Conservation (phyloP, 208 protist species). For the Ichthyophonus hoferi region DNA sequence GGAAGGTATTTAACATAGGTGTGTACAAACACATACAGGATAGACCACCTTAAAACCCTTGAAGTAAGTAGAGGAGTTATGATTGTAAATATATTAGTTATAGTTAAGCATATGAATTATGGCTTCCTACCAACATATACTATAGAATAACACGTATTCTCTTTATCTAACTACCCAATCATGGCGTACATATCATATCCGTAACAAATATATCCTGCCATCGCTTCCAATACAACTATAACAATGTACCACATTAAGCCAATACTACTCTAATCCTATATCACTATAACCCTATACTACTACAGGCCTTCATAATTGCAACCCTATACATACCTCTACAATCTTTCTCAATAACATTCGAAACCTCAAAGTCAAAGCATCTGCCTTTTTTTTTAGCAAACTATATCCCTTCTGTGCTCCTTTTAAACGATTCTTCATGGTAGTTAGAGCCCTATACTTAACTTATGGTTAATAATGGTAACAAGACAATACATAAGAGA, state of each 20-base stretch:
- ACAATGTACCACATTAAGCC: not conserved
- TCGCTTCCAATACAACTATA: not conserved
- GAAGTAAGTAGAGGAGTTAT: too few relatives aligned
- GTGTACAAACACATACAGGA: too few relatives aligned
- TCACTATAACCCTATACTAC: not conserved
- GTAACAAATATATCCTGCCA: not conserved
- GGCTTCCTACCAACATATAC: not conserved
- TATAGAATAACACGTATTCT: too few relatives aligned
- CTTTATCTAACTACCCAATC: not conserved
- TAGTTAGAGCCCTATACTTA: conserved; percentile 55
- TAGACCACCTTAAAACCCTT: too few relatives aligned
- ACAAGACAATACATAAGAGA: too few relatives aligned
- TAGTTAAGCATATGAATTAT: too few relatives aligned
- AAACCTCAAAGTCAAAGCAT: conserved; percentile 95
- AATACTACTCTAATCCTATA: not conserved
- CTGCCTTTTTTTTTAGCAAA: conserved; percentile 99
- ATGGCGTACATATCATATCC: not conserved
- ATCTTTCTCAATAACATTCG: conserved; percentile 86
- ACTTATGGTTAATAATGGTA: too few relatives aligned
- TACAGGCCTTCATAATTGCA: not conserved
- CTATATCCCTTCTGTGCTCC: conserved; percentile 95
- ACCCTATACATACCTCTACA: conserved; percentile 58
- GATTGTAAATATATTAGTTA: too few relatives aligned
- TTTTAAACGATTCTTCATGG: conserved; percentile 80
- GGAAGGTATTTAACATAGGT: too few relatives aligned